These are phyloP conservation scores for Amaranthus hypochondriacus DNA, from an alignment of 148 eudicot species.

Conservation along the genomic window DNA sequence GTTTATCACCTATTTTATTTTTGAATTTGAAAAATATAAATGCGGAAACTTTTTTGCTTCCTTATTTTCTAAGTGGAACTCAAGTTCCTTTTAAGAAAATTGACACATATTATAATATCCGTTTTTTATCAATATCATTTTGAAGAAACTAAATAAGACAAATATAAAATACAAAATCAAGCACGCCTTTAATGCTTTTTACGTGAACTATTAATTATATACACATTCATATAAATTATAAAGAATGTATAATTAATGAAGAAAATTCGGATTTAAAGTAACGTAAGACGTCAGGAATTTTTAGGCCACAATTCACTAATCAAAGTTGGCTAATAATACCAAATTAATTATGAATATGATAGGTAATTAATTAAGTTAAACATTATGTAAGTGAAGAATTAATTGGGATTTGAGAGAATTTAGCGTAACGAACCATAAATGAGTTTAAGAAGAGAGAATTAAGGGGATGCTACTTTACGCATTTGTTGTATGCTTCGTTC, in stretches of 20 bases:
- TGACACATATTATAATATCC: too few relatives aligned
- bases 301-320: slow-evolving; percentile 25
- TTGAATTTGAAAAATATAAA: too few relatives aligned
- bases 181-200: background rate
- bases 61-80: too few relatives aligned
- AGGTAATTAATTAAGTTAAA: background rate
- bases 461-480: slow-evolving; percentile 37
- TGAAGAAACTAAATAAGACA: background rate
- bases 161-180: background rate
- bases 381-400: background rate
- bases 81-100: too few relatives aligned
- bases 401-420: slow-evolving; percentile 26
- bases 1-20: too few relatives aligned
- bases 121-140: too few relatives aligned
- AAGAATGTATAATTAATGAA: background rate
- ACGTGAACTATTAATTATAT: background rate
- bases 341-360: background rate
- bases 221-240: background rate
- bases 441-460: slow-evolving; percentile 13
- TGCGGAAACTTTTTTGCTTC: too few relatives aligned
- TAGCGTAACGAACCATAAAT: slow-evolving; percentile 36
- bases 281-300: slow-evolving; percentile 29
- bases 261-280: slow-evolving; percentile 23
- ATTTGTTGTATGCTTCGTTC: slow-evolving; percentile 19
- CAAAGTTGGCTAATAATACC: slow-evolving; percentile 10